Conservation (phyloP, 192 early-diverging fungal genomes). For the Mortierella hygrophila region DNA sequence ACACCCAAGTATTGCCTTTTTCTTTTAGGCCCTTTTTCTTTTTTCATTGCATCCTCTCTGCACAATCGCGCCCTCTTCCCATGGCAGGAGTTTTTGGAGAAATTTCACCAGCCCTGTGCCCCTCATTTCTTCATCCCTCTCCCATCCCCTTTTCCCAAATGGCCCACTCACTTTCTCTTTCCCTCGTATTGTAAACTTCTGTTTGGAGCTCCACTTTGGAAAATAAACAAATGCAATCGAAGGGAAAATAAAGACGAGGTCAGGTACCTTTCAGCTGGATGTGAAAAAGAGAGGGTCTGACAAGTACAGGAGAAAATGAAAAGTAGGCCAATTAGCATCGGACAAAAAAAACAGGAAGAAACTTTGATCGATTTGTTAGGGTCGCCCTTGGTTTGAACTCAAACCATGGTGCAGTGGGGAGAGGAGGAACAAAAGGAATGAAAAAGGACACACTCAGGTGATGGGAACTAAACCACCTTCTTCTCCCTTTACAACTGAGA, state of each 20-base stretch:
- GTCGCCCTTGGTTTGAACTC: slow-evolving; percentile 1
- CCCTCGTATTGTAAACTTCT: too few species aligned
- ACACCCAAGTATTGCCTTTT: not conserved
- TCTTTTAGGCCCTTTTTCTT: not conserved
- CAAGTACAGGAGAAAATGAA: not conserved
- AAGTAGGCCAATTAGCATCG: not conserved
- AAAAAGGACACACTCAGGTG: not conserved
- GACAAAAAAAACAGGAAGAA: not conserved
- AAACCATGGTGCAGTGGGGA: not conserved
- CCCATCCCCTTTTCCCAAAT: too few species aligned
- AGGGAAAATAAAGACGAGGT: not conserved
- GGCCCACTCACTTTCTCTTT: too few species aligned
- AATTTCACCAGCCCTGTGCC: too few species aligned
- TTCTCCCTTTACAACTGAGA: not conserved
- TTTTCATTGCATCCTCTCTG: not conserved
- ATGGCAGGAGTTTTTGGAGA: too few species aligned
- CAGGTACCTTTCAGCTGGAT: not conserved
- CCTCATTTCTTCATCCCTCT: too few species aligned
- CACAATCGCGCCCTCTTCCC: too few species aligned
- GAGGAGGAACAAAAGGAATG: not conserved
- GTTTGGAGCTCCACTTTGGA: too few species aligned
- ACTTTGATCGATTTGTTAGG: slow-evolving; percentile 1
- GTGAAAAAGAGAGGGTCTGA: not conserved
- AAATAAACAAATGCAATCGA: not conserved
- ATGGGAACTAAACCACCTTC: not conserved